These are phyloP conservation scores for Russula vinacea DNA, from an alignment of 768 basidiomycete species.

Conservation along the genomic window DNA sequence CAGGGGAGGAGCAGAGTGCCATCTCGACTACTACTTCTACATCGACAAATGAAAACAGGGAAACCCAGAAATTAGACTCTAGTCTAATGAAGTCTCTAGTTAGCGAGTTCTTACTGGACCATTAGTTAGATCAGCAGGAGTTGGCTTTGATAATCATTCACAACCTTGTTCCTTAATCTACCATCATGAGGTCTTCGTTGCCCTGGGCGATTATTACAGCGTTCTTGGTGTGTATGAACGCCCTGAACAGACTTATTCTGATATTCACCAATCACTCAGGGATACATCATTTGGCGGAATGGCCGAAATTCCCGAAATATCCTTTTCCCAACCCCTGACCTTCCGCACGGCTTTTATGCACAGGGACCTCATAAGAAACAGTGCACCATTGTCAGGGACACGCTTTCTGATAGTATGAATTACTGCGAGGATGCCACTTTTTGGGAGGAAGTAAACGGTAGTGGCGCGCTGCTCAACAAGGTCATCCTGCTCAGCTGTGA, in stretches of 20 bases:
- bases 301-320: conserved; percentile 24
- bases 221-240: conserved; percentile 6
- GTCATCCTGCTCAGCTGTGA: conserved; percentile 52
- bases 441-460: conserved; percentile 54
- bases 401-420: conserved; percentile 36
- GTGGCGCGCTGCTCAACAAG: conserved; percentile 43
- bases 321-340: conserved; percentile 26
- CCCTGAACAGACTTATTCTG: background rate
- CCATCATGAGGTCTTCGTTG: conserved; percentile 22
- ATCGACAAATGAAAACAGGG: conserved; percentile 36
- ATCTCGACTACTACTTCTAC: background rate
- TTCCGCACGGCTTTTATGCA: conserved; percentile 34
- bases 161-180: background rate
- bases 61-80: conserved; percentile 35
- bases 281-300: conserved; percentile 21
- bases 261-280: conserved; percentile 5
- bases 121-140: background rate
- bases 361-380: conserved; percentile 48
- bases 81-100: conserved; percentile 42
- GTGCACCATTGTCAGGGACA: conserved; percentile 44
- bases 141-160: background rate
- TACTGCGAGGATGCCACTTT: conserved; percentile 65
- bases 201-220: conserved; percentile 17
- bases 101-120: conserved; percentile 41
- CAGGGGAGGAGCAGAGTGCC: background rate